Evolutionary conservation across 2,329 filamentous ascomycete species (phyloP), one percentile per base, ranked within the genome.

Genomic region (Stagonosporopsis rhizophila): DNA sequence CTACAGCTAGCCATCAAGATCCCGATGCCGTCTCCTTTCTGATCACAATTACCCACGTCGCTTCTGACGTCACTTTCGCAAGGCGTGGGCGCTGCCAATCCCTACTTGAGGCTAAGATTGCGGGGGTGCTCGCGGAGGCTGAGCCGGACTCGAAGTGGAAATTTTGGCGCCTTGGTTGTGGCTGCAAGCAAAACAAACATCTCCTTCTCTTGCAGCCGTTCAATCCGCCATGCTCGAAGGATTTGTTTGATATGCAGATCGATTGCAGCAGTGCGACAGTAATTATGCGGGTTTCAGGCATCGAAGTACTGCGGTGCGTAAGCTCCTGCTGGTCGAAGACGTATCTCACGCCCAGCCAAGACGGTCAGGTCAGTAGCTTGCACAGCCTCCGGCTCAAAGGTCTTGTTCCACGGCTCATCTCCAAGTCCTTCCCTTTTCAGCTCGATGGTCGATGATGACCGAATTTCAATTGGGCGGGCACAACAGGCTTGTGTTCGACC

Each of bases 111-210:
- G 23, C 12, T 6, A 38, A 40, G 32, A 30, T 27, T 44, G 50
- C 28, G 40, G 52, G 52, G 45, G 39, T 44, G 12, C 14, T 23
- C 20, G 52, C 27, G 39, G 52, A 3, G 45, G 52, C 52, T 49
- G 34, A 44, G 34, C 25, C 23, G n/a, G 45, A 32, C 38, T 22
- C 25, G n/a, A 17, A 11, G 30, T 45, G 34, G 34, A 34, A 20
- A 49, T 44, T 39, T 45, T 35, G 34, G 27, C 27, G 19, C 17
- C 25, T 37, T 46, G 42, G 28, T 44, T 14, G 41, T 27, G 11
- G 23, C 25, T 19, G 25, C 27, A 12, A 5, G 9, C 35, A 20
- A 15, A 6, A 6, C 9, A 38, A 12, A 19, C 35, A 20, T 12
- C 35, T 19, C 14, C 14, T 4, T 7, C 27, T 28, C 7, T 28